Evolutionary conservation across 2,329 filamentous ascomycete species (phyloP), one percentile per base, ranked within the genome.

Genomic region (Plectosphaerella plurivora): DNA sequence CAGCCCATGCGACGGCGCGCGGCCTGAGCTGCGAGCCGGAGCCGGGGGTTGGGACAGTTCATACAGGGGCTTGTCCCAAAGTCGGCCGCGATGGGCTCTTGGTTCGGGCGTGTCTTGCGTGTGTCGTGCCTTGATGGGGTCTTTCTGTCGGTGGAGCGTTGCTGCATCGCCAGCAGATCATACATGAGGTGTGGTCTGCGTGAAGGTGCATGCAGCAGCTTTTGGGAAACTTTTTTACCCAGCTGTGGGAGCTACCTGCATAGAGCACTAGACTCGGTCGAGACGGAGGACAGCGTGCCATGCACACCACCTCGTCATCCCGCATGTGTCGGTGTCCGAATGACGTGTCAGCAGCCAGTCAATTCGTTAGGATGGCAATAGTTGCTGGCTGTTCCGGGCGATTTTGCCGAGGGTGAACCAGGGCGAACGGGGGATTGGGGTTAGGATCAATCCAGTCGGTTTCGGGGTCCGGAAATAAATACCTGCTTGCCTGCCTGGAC

Each of bases 241-340:
- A 33, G 16, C 20, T 33, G 44, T 51, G 36, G 41, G 12, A 37
- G 50, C 50, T 3, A 22, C 22, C 3, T 22, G 5, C 22, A 22
- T 22, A 22, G 22, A 22, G 22, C 22, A 22, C 22, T 18, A 24
- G 5, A 15, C 45, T 22, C 15, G n/a, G 14, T n/a, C 45, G n/a
- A 36, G 20, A 45, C 22, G 20, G 25, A 33, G 20, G n/a, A 18
- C 18, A 16, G 50, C 54, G 58, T 60, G 55, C 54, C 58, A 45
- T 25, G 25, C 16, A 28, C 24, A 16, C 16, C 35, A 52, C 24
- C 22, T 53, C 49, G 33, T 45, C 49, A 56, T 35, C 52, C 55
- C 56, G 59, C 60, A 63, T 59, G 53, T 35, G 36, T 49, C 33
- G 45, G 25, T 52, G 51, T 54, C 56, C 58, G 48, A 51, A 60